Percentiles rank a stretch among this genome's conserved stretches.
Evolutionary conservation across 306 rosid species (phyloP).

Genomic region (Medicago lupulina): DNA sequence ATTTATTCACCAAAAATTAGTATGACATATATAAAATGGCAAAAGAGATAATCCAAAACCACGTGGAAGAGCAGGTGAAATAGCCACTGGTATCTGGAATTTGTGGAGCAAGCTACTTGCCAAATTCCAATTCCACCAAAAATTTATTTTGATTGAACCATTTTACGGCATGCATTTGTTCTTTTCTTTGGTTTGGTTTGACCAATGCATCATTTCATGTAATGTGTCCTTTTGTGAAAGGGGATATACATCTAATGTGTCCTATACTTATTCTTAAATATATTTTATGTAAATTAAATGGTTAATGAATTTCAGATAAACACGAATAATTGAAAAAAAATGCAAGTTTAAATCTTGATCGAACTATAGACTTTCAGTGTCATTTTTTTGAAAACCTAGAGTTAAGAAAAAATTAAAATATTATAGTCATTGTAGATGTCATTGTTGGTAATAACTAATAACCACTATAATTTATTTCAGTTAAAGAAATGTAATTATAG

Average conservation of each 20-base stretch:
- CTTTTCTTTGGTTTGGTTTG: constrained; percentile 41
- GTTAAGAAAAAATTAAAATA: neutral
- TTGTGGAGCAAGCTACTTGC: constrained; percentile 56
- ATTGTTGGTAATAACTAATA: too few relatives aligned
- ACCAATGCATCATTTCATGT: constrained; percentile 33
- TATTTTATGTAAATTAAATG: too few relatives aligned
- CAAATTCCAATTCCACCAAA: constrained; percentile 54
- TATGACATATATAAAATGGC: constrained; percentile 27
- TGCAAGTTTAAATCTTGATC: too few relatives aligned
- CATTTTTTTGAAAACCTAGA: too few relatives aligned
- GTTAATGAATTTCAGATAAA: too few relatives aligned
- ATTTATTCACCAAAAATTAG: constrained; percentile 32
- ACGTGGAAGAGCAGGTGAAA: constrained; percentile 51
- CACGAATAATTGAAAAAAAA: too few relatives aligned
- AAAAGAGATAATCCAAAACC: constrained; percentile 45
- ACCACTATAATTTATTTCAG: neutral
- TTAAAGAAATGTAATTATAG: neutral
- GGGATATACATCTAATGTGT: neutral
- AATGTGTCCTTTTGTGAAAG: constrained; percentile 39
- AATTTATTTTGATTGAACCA: constrained; percentile 38
- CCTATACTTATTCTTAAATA: neutral
- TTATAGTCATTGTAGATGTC: neutral
- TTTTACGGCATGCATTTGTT: constrained; percentile 32
- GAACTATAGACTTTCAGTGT: too few relatives aligned
- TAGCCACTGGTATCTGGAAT: constrained; percentile 44